Evolutionary conservation across 345 rosid species (phyloP), one percentile per base, ranked within the genome.

Genomic region (Arabidopsis suecica): DNA sequence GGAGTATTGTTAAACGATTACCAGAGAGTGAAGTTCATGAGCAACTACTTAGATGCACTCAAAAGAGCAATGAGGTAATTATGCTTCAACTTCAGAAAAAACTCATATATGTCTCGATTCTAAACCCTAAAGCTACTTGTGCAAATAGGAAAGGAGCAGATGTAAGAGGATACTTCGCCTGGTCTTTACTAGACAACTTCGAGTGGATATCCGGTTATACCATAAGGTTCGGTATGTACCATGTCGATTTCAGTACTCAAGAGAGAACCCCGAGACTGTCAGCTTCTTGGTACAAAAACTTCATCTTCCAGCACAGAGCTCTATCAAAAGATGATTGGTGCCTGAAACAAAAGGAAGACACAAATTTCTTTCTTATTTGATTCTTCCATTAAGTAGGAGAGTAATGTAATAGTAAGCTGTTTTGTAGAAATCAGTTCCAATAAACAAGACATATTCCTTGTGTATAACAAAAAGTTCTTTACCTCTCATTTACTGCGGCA

Each of bases 161-260:
- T 72, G 80, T 90, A 8, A 69, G 88, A 80, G 94, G 96, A 1
- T 93, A 90, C 76, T 85, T 88, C 41, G 62, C 75, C 7, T 88
- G 96, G 97, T 86, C 96, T 58, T 82, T 92, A 78, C 87, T 88
- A 0, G 97, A 92, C 81, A 84, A 87, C 57, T 89, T 89, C 20
- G 93, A 89, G 79, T 90, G 93, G 96, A 51, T 58, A 61, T 76
- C 18, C 1, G 91, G 93, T 48, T 88, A 81, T 68, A 83, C 91
- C 8, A 32, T 75, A 59, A 80, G 85, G 65, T 87, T 88, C 30
- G 91, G 92, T 3, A 83, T 91, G 65, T 77, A 86, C 79, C 80
- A 87, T 72, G 88, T 88, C 18, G 85, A 89, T 50, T 79, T 54
- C 78, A 22, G 68, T 47, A 86, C 89, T 22, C 84, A 71, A 72